Percentiles rank a stretch among this genome's conserved stretches.
phyloP scores from a whole-genome alignment of 768 basidiomycete species.

The Trametes sanguinea region DNA sequence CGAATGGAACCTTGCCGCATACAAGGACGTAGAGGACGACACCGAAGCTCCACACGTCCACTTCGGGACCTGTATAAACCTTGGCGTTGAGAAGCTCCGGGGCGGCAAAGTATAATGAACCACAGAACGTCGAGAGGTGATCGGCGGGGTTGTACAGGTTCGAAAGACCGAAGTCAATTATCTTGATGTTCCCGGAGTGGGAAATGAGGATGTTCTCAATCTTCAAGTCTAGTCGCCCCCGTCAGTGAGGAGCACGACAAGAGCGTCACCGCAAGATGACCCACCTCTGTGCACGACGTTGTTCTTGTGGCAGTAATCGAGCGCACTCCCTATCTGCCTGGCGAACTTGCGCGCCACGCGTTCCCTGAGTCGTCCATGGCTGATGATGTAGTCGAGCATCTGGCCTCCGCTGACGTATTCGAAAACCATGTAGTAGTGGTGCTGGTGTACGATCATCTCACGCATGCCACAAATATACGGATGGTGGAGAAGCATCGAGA shows the following conservation, averaged over 20 bases:
- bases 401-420: conserved; percentile 99
- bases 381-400: conserved; percentile 99
- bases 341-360: conserved; percentile 97
- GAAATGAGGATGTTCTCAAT: conserved; percentile 99
- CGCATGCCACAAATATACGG: conserved; percentile 99
- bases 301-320: conserved; percentile 97
- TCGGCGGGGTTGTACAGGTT: conserved; percentile 85
- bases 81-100: conserved; percentile 97
- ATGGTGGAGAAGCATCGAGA: conserved; percentile 95
- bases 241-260: conserved; percentile 21
- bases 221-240: conserved; percentile 70
- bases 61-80: conserved; percentile 96
- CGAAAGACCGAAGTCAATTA: conserved; percentile 98
- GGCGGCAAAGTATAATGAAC: conserved; percentile 97
- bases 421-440: conserved; percentile 99
- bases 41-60: conserved; percentile 99
- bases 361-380: conserved; percentile 93
- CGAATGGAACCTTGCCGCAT: conserved; percentile 98
- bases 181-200: conserved; percentile 98
- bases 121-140: conserved; percentile 94
- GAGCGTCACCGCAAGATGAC: conserved; percentile 5
- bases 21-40: conserved; percentile 97
- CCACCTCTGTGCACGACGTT: conserved; percentile 93
- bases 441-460: conserved; percentile 95
- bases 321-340: conserved; percentile 91